Base-by-base conservation (phyloP, 1,284 basidiomycete species). In the Vanrija humicola region DNA sequence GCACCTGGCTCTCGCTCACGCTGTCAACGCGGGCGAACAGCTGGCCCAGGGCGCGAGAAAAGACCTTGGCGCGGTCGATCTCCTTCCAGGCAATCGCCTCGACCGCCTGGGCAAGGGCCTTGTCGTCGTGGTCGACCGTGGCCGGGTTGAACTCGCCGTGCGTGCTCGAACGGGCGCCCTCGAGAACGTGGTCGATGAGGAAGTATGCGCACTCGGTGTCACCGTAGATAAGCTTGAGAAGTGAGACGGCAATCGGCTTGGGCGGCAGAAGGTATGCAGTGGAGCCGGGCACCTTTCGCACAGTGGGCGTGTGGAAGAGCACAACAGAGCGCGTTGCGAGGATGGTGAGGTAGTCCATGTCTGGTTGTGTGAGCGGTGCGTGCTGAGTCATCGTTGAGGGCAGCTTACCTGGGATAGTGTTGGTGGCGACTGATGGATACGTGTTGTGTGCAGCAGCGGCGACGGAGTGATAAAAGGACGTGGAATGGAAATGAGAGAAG, bases 311-410 rank as follows among this genome's bases (percentile, higher is more conserved):
- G 23, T 64, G 50, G 61, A 74, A 74, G 28, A 74, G 63, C 21
- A 68, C 58, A 9, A 74, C 59, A 5, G 64, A 67, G 25, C 66
- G 63, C 21, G 67, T 66, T 43, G 68, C 57, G 51, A 74, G 61
- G 47, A 73, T 64, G 7, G 65, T 69, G 46, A 74, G 66, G 62
- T 74, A 74, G 63, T 73, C 70, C 72, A 74, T 64, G 39, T 28
- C 50, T 55, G 43, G 7, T 45, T n/a, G 38, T 42, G 43, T 25
- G 14, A 28, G 26, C 3, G 15, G 18, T 10, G 23, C 15, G 38
- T 9, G 28, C 28, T 28, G 28, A 28, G 34, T 34, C 34, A 34
- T 34, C 34, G 14, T 8, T 12, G 34, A 34, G 6, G 34, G 34
- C 2, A 34, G 34, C 34, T 34, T 34, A 34, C 34, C 34, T 34